Evolutionary conservation across 2,329 filamentous ascomycete genomes (phyloP), one percentile per base, ranked within the genome.

Genomic region (Verticillium zaregamsianum): DNA sequence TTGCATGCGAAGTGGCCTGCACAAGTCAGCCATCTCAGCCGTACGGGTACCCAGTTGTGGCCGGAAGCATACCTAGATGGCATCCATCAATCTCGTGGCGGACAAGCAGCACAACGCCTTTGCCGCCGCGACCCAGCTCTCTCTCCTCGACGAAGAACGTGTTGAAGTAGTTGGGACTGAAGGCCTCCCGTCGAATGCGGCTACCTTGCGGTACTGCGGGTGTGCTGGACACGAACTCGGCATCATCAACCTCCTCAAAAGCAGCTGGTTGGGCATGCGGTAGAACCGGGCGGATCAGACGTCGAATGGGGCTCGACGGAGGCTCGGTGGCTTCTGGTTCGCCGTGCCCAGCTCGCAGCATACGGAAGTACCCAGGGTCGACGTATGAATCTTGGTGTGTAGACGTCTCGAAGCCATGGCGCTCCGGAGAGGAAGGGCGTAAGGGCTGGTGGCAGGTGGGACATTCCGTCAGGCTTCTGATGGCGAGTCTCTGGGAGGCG

Each of bases 31-130:
- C 49, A 45, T 14, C 45, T 40, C 57, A 31, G 32, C 11, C 55
- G 9, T 7, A 11, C 39, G 14, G 14, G 11, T 14, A 20, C 2
- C 31, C 15, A 6, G 17, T 5, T 32, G 56, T 28, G 17, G 59
- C 25, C 23, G 14, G 23, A 17, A 49, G 61, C 67, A 39, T 63
- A 71, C 74, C 95, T 2, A 99, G 81, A 35, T 88, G 85, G 55
- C 96, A 94, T 25, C 92, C 90, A 73, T 98, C 95, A 62, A 99
- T 86, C 67, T 96, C 84, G 76, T 99, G 95, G 63, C 91, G 88
- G 11, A 99, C 95, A n/a, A 98, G 82, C 56, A 99, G 77, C 2
- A 99, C 95, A 3, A 99, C 93, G 0, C 95, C 95, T 72, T 97
- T 97, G 3, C 96, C 95, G 25, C 96, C 95, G 70, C 90, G 86